Base-by-base conservation (phyloP, 805 yeast species). In the Ogataea pignaliae region DNA sequence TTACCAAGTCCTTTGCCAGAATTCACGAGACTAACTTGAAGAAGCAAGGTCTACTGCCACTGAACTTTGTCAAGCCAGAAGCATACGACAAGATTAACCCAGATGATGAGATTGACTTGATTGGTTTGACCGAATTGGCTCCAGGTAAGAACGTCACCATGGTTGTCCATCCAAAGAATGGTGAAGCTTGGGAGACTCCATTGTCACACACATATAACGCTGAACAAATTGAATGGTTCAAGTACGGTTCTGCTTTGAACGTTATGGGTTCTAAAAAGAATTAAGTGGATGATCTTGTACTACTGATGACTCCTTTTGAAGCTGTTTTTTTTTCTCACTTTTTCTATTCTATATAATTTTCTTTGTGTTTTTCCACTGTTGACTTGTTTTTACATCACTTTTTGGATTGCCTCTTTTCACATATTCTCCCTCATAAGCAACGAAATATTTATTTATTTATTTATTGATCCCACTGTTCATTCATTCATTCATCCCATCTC, bases 181-280 rank as follows among this genome's bases (percentile, higher is more conserved):
- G 97, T 64, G 75, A 68, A 57, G 72, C 89, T 51, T 93, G 97
- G 97, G 84, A 83, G 62, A 77, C 91, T 65, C 84, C 80, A 74
- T 86, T 93, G 70, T 80, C 96, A 45, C 99, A 93, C 80, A 93
- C 99, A 55, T 93, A 87, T 81, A 93, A 93, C 80, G 51, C 68
- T 53, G 97, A 93, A 78, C 99, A 91, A 79, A 86, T 91, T 67
- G 97, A 88, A 69, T 91, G 98, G 98, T 91, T 91, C 86, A 91
- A 88, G 81, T 82, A 85, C 63, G 99, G 99, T 77, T 89, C 97
- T 60, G 99, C 99, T 70, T 84, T 93, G 76, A 93, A 93, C 88
- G 88, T 85, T 79, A 88, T 89, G 70, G 63, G 63, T 53, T 57
- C 64, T 43, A 43, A 47, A 42, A 50, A 45, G 41, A 47, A 58